Evolutionary conservation across 495 filamentous ascomycete species (phyloP).

Genomic region (Aspergillus sclerotiicarbonarius): DNA sequence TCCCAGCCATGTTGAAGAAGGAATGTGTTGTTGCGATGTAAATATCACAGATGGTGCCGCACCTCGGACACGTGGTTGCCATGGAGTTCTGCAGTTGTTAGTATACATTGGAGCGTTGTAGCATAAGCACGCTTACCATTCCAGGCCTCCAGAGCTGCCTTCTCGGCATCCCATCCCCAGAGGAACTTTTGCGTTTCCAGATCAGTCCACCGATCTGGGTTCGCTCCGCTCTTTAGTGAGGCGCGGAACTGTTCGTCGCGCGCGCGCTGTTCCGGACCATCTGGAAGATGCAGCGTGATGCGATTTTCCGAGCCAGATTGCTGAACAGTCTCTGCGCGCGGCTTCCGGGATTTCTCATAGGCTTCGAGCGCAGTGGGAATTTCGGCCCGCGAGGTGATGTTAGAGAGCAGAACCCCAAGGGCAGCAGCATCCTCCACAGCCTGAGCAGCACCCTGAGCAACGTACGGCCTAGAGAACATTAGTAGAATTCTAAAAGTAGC

Average conservation of each 20-base stretch:
- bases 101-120: background rate
- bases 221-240: constrained; percentile 33
- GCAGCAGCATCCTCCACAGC: constrained; percentile 57
- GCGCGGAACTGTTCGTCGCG: constrained; percentile 46
- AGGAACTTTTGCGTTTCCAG: constrained; percentile 45
- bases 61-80: background rate
- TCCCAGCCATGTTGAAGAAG: background rate
- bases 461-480: constrained; percentile 30
- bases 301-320: constrained; percentile 51
- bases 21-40: background rate
- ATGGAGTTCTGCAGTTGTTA: constrained; percentile 3
- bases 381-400: constrained; percentile 36
- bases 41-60: constrained; percentile 9
- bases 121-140: constrained; percentile 27
- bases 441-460: constrained; percentile 53
- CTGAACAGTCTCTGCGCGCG: constrained; percentile 50
- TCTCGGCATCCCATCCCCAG: constrained; percentile 49
- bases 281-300: constrained; percentile 51
- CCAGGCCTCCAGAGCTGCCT: constrained; percentile 43
- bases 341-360: constrained; percentile 50
- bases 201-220: constrained; percentile 51
- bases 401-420: constrained; percentile 45
- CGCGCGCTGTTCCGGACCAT: constrained; percentile 51
- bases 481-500: background rate
- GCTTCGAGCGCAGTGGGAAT: constrained; percentile 41